A percentile compares a stretch with the other conserved stretches of the same genome.
Conservation (phyloP, 2,329 filamentous ascomycete species). For the Xylariaceae sp. region DNA sequence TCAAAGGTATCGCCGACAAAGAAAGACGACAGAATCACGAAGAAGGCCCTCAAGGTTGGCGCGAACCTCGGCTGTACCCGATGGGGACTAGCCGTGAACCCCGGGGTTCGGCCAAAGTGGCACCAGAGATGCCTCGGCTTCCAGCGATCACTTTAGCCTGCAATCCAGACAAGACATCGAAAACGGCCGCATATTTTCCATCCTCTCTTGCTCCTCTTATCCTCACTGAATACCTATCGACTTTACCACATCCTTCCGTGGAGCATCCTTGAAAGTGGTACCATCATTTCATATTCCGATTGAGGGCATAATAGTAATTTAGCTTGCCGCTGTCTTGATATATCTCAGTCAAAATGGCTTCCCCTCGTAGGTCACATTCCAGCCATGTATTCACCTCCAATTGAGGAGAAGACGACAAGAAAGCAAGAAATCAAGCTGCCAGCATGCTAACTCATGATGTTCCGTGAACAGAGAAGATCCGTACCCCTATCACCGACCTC, state of each 20-base stretch:
- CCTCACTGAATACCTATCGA: background rate
- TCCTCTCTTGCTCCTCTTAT: background rate
- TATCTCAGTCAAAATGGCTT: constrained; percentile 30
- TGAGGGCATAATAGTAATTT: background rate
- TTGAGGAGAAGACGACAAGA: background rate
- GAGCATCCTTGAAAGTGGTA: background rate
- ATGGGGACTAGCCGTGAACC: background rate
- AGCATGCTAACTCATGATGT: constrained; percentile 15
- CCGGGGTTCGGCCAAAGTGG: background rate
- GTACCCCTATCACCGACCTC: constrained; percentile 88
- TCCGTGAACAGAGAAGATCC: constrained; percentile 67
- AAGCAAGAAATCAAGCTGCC: background rate
- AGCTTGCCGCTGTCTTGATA: background rate
- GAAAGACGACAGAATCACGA: background rate
- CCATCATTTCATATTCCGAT: background rate
- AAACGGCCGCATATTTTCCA: background rate
- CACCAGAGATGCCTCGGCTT: background rate
- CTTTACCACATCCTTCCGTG: too few relatives aligned
- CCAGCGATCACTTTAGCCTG: background rate
- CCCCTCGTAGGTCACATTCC: constrained; percentile 28
- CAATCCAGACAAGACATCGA: background rate
- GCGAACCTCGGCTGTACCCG: background rate
- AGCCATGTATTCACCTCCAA: background rate
- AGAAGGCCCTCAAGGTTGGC: background rate
- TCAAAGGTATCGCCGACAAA: too few relatives aligned